phyloP scores from a whole-genome alignment of 2,329 filamentous ascomycete genomes.

The Zymoseptoria crescenta region DNA sequence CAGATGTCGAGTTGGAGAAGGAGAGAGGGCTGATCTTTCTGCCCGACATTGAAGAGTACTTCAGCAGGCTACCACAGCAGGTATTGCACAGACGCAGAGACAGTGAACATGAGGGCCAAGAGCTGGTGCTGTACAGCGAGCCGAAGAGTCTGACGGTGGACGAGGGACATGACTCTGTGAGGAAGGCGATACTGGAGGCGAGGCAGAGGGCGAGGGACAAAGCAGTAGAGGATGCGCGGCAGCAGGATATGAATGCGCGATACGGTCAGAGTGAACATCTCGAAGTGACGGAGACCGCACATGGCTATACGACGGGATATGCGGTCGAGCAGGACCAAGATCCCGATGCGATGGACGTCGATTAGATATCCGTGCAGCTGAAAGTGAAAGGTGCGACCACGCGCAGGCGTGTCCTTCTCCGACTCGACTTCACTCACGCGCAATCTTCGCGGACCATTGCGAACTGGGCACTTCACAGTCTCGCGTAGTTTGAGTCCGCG shows the following conservation, averaged over 20 bases:
- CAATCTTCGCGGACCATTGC: no score
- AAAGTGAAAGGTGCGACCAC: no score
- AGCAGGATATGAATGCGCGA: slow-evolving; percentile 27
- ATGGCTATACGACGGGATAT: slow-evolving; percentile 26
- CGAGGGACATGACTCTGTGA: slow-evolving; percentile 64
- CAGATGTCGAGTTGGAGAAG: slow-evolving; percentile 54
- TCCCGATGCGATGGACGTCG: slow-evolving; percentile 61
- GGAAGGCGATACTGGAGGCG: slow-evolving; percentile 76
- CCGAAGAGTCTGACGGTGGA: slow-evolving; percentile 70
- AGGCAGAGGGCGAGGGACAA: slow-evolving; percentile 59
- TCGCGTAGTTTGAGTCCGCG: no score
- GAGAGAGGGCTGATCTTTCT: slow-evolving; percentile 66
- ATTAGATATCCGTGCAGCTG: slow-evolving; percentile 3
- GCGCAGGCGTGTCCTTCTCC: no score
- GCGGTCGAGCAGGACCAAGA: slow-evolving; percentile 44
- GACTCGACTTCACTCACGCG: no score
- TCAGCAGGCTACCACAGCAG: slow-evolving; percentile 61
- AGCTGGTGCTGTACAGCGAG: slow-evolving; percentile 74
- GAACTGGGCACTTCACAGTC: no score
- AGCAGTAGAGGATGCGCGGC: slow-evolving; percentile 22
- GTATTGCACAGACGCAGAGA: slow-evolving; percentile 51
- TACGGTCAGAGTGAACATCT: slow-evolving; percentile 19
- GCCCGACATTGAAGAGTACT: slow-evolving; percentile 74
- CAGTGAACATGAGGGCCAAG: slow-evolving; percentile 51
- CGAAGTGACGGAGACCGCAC: slow-evolving; percentile 27